phyloP scores from a whole-genome alignment of 192 early-diverging fungal species.

The Mortierella antarctica region DNA sequence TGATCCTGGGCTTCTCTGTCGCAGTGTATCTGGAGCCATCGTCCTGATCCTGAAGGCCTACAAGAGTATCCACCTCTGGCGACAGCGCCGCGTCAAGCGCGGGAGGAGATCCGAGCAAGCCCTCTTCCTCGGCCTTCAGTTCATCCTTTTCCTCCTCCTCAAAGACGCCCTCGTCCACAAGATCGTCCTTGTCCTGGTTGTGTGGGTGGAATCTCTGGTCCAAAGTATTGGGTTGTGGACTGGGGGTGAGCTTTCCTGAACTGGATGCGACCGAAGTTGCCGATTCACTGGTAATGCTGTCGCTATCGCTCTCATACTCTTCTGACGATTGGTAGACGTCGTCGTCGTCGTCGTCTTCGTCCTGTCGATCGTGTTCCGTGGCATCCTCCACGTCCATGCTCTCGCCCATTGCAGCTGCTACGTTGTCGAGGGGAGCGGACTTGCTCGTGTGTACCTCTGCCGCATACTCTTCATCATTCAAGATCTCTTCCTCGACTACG shows the following conservation, averaged over 20 bases:
- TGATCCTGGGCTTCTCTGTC: not conserved
- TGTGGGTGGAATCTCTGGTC: not conserved
- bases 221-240: too few species aligned
- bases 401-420: not conserved
- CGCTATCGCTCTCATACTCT: conserved; percentile 25
- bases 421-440: not conserved
- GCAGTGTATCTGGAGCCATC: not conserved
- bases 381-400: not conserved
- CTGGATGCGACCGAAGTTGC: not conserved
- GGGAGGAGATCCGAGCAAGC: not conserved
- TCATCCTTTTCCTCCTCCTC: conserved; percentile 51
- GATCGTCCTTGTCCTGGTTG: not conserved
- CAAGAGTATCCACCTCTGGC: not conserved
- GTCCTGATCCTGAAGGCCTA: not conserved
- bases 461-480: conserved; percentile 28
- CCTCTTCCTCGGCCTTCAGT: not conserved
- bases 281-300: not conserved
- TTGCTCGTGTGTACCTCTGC: conserved; percentile 21
- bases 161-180: conserved; percentile 46
- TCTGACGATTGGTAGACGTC: conserved; percentile 47
- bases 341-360: conserved; percentile 22
- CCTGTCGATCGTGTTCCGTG: not conserved
- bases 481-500: conserved; percentile 30
- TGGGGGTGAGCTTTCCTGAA: too few species aligned
- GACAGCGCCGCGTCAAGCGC: not conserved